Percentiles rank a stretch among this genome's conserved stretches.
These are phyloP conservation scores for Talaromyces pinophilus DNA, from an alignment of 2,329 filamentous ascomycete genomes.

Conservation along the genomic window DNA sequence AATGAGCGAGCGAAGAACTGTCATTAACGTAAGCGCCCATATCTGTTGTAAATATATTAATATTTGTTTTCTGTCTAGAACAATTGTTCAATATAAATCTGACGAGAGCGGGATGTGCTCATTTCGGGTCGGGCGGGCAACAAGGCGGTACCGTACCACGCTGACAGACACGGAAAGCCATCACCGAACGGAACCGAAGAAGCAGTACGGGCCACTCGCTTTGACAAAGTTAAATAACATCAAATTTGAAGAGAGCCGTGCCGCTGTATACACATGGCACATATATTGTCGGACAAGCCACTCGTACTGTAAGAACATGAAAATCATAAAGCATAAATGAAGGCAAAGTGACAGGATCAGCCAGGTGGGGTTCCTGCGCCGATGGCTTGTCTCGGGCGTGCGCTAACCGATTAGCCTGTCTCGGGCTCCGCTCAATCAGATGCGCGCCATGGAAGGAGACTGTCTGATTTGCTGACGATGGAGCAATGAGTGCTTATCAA, in stretches of 20 bases:
- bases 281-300: background rate
- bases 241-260: background rate
- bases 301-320: background rate
- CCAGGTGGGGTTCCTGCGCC: slow-evolving; percentile 2
- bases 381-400: slow-evolving; percentile 21
- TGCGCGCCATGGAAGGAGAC: background rate
- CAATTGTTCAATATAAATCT: background rate
- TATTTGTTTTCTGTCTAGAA: background rate
- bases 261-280: background rate
- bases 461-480: background rate
- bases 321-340: background rate
- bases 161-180: background rate
- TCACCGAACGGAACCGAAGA: background rate
- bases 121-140: background rate
- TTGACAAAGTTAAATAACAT: slow-evolving; percentile 4
- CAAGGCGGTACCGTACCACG: background rate
- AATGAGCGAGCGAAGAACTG: slow-evolving; percentile 1
- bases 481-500: background rate
- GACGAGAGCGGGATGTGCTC: background rate
- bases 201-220: background rate
- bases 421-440: background rate
- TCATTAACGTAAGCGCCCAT: no score
- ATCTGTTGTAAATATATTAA: background rate
- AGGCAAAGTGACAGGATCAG: slow-evolving; percentile 17
- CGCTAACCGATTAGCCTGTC: slow-evolving; percentile 12